Base-by-base conservation (phyloP, 2,329 filamentous ascomycete genomes). In the Chaetomium globosum region DNA sequence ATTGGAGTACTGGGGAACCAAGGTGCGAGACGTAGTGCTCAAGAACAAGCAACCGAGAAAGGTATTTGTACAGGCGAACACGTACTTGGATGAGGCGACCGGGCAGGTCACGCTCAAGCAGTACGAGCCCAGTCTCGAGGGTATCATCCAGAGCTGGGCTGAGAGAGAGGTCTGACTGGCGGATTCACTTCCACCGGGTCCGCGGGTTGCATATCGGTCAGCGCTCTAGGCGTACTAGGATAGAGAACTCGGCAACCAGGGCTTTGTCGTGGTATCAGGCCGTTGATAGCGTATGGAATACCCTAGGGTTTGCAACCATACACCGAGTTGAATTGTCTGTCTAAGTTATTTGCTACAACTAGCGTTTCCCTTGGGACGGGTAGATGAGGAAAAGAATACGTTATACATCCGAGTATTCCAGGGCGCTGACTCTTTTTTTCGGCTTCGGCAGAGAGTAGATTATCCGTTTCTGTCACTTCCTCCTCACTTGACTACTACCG, bases 11-110 rank as follows among this genome's bases (percentile, higher is more conserved):
- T 97, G 92, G 85, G 92, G 89, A 63, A 87, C 85, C 69, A 89
- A 89, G 78, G 86, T 97, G 30, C 84, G 94, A 64, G 86, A 90
- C 55, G 85, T 91, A 66, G 90, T 94, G 28, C 78, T 94, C 51
- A 82, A 83, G 72, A 90, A 91, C 77, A 92, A 92, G 80, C 89
- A 91, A 78, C 90, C 91, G n/a, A 81, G 90, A 66, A 93, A 93
- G 81, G 89, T 97, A 53, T 97, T 96, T 80, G 92, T 97, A 61
- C 93, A 97, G 80, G 92, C 92, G 66, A 98, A 96, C 77, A 97
- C 94, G 0, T 84, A 88, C 64, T 74, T 95, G 49, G 86, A 89
- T 67, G 83, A 86, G 75, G 79, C 83, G 13, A 86, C 84, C 0
- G 91, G 90, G 64, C 85, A 88, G 75, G 91, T 96, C 33, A 83